Evolutionary conservation across 2,329 filamentous ascomycete species (phyloP), one percentile per base, ranked within the genome.

Genomic region (Xylogone sp.): DNA sequence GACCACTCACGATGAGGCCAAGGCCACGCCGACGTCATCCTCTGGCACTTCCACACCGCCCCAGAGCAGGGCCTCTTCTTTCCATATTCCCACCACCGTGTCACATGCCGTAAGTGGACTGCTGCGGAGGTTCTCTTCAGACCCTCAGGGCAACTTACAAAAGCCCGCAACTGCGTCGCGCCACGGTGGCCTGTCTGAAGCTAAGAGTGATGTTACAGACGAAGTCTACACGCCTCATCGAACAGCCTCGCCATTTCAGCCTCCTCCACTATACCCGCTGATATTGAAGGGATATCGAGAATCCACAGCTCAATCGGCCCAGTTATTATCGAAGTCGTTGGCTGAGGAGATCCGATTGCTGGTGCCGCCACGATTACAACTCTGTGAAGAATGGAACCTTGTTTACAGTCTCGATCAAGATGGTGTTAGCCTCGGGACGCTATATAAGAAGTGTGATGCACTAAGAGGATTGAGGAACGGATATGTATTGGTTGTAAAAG

Each of bases 291-390:
- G 88, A 34, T 90, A 86, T 69, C 75, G 76, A 53, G 71, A 75
- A 1, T 77, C 76, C 61, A 90, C 86, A 3, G 72, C 76, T 18
- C 61, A 71, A 18, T 77, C 76, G 31, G 84, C 83, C 45, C 80
- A 82, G 58, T 75, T 97, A 49, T 76, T 99, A 51, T 86, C 79
- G 18, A 74, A 76, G 46, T 79, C 84, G 10, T 75, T 97, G 24
- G 94, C 93, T 2, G 94, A 97, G 71, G 94, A 97, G 73, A 96
- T 97, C 52, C 81, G 94, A 45, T 81, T 95, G 39, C 84, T 97
- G 63, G 75, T 97, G 20, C 94, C 94, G 1, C 84, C 95, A 58
- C 80, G 94, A 46, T 72, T 97, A 54, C 90, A 96, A 69, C 83
- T 99, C 43, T 82, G 87, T 54, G 92, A 97, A 60, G 83, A 87